Conservation (phyloP, 768 basidiomycete genomes). For the Phylloporus arenicola region DNA sequence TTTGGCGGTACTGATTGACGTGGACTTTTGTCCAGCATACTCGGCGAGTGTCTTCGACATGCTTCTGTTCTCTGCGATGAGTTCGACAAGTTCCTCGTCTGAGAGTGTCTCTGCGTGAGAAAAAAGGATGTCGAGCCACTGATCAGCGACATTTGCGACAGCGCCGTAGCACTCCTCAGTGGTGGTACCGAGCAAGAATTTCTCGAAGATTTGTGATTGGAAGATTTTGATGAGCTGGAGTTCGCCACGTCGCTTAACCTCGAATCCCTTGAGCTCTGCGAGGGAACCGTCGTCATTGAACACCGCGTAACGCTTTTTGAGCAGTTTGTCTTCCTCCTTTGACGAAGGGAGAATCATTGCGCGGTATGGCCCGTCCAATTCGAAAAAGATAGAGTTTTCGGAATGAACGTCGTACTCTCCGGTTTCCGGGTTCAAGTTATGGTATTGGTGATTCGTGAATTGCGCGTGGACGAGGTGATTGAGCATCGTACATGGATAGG, state of each 20-base stretch:
- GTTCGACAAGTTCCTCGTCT: slow-evolving; percentile 92
- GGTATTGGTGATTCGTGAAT: slow-evolving; percentile 98
- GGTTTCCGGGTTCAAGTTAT: slow-evolving; percentile 79
- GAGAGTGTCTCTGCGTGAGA: slow-evolving; percentile 76
- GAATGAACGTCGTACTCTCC: slow-evolving; percentile 83
- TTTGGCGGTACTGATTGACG: slow-evolving; percentile 93
- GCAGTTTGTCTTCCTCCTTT: slow-evolving; percentile 96
- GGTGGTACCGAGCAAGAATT: slow-evolving; percentile 88
- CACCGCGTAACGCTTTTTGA: slow-evolving; percentile 98
- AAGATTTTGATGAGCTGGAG: slow-evolving; percentile 99
- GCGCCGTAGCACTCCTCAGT: slow-evolving; percentile 94
- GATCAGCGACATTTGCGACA: slow-evolving; percentile 89
- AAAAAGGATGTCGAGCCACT: slow-evolving; percentile 96
- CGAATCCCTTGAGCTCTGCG: slow-evolving; percentile 98
- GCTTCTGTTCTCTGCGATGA: slow-evolving; percentile 96
- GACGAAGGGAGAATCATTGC: slow-evolving; percentile 99
- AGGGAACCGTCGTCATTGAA: slow-evolving; percentile 97
- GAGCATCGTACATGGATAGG: slow-evolving; percentile 99
- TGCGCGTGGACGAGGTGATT: slow-evolving; percentile 94
- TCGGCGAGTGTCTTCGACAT: slow-evolving; percentile 97
- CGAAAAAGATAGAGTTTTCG: slow-evolving; percentile 99
- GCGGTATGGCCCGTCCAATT: slow-evolving; percentile 95
- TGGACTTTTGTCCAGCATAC: slow-evolving; percentile 95
- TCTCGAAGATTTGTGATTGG: slow-evolving; percentile 97
- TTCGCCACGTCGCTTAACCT: slow-evolving; percentile 96